Evolutionary conservation across 495 filamentous ascomycete species (phyloP).

Genomic region (Talaromyces adpressus): DNA sequence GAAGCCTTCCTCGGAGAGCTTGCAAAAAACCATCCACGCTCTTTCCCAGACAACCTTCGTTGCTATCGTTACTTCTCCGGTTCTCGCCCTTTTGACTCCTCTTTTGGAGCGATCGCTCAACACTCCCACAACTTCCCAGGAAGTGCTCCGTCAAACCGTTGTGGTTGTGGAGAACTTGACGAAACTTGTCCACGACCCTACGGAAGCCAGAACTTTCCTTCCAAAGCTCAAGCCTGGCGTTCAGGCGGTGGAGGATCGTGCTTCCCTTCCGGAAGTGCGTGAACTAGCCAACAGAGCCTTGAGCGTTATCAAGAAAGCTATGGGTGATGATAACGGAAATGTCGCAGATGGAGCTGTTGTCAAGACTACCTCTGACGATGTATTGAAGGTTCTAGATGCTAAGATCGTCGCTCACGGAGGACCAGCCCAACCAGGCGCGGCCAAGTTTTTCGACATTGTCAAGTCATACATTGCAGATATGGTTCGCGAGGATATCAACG

Average conservation of each 20-base stretch:
- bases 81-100: conserved; percentile 92
- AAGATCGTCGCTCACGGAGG: conserved; percentile 66
- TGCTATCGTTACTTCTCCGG: conserved; percentile 92
- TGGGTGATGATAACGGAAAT: conserved; percentile 61
- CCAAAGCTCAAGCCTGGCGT: conserved; percentile 94
- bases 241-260: conserved; percentile 76
- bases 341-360: conserved; percentile 53
- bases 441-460: conserved; percentile 56
- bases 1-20: conserved; percentile 78
- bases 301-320: conserved; percentile 87
- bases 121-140: conserved; percentile 81
- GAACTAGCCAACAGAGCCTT: conserved; percentile 79
- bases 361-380: conserved; percentile 67
- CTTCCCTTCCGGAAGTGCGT: conserved; percentile 90
- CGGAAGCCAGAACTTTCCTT: conserved; percentile 92
- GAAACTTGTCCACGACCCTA: conserved; percentile 94
- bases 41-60: conserved; percentile 99
- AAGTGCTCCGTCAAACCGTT: conserved; percentile 90
- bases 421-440: conserved; percentile 49
- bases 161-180: conserved; percentile 99
- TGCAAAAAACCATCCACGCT: conserved; percentile 93
- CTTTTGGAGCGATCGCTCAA: conserved; percentile 90
- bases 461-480: conserved; percentile 75
- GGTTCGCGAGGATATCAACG: conserved; percentile 84
- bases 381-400: conserved; percentile 63